Evolutionary conservation across 106 monocot species (phyloP), one percentile per base, ranked within the genome.

Genomic region (Platanthera zijinensis): DNA sequence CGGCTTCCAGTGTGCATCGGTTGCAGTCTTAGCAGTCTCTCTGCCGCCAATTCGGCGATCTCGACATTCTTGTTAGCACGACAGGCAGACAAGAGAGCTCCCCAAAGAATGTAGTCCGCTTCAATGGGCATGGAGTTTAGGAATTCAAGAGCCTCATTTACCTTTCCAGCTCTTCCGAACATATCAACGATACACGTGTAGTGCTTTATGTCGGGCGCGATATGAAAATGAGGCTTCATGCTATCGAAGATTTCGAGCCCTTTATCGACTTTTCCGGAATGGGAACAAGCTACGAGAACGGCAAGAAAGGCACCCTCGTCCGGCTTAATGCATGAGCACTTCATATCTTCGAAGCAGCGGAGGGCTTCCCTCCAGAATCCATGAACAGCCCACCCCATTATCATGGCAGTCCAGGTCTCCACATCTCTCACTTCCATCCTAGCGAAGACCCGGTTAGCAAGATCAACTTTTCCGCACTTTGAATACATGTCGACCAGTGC

Each of bases 61-160:
- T 77, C 51, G 4, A 84, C 59, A 48, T 84, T 76, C 45, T 82
- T 81, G 51, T 89, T 79, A 17, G 75, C 83, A 15, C 73, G 78
- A 57, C 86, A 86, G 2, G 86, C 86, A 52, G 72, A 69, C 18
- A 89, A 83, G 9, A 89, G 77, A 11, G 86, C 84, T 71, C 89
- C 85, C 89, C 89, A 89, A 21, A 89, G 7, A 72, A 86, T 77
- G 74, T 69, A 86, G 59, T 86, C 83, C 0, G 86, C 83, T 11
- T 86, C 86, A 15, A 86, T 52, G 1, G 77, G 83, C 80, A 83
- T 86, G 6, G 73, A 57, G 69, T 86, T 69, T 28, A 86, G 64
- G 48, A 83, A 73, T 8, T 74, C 73, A 10, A 80, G 69, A 25
- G 86, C 86, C 62, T 86, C 86, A 1, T 78, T 46, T 15, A 85